Evolutionary conservation across 1,284 basidiomycete genomes (phyloP).

Genomic region (Fomitopsis pinicola): DNA sequence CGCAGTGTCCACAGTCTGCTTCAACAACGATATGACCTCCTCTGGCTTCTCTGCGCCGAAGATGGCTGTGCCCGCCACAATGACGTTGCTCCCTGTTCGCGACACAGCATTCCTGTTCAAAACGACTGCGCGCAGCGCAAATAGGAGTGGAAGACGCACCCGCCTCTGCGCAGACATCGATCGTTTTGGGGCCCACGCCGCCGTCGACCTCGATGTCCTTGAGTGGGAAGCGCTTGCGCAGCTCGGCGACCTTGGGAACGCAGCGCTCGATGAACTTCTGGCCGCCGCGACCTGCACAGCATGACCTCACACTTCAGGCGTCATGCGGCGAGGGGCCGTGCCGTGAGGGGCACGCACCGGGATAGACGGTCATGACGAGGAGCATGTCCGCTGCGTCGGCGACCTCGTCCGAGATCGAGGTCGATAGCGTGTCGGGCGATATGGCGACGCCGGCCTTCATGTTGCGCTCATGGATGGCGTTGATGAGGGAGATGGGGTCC

Average conservation of each 20-base stretch:
- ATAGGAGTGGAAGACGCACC: slow-evolving; percentile 44
- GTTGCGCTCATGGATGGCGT: slow-evolving; percentile 65
- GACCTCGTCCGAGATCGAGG: slow-evolving; percentile 80
- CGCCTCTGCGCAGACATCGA: slow-evolving; percentile 87
- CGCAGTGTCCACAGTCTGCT: slow-evolving; percentile 66
- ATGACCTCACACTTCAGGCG: not conserved
- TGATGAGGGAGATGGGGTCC: slow-evolving; percentile 71
- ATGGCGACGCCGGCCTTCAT: slow-evolving; percentile 96
- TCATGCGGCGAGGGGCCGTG: not conserved
- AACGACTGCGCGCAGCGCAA: not conserved
- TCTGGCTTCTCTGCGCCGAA: slow-evolving; percentile 82
- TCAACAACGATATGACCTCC: slow-evolving; percentile 72
- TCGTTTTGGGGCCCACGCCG: slow-evolving; percentile 90
- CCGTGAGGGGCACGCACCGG: slow-evolving; percentile 44
- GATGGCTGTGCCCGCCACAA: slow-evolving; percentile 97
- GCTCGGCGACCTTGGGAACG: slow-evolving; percentile 89
- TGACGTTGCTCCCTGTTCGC: slow-evolving; percentile 85
- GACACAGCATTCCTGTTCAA: not conserved
- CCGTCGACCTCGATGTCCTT: slow-evolving; percentile 98
- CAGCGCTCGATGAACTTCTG: slow-evolving; percentile 97
- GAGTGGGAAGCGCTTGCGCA: slow-evolving; percentile 86
- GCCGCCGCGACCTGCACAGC: slow-evolving; percentile 73
- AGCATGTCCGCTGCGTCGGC: slow-evolving; percentile 85
- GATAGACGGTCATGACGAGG: slow-evolving; percentile 96
- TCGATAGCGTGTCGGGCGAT: slow-evolving; percentile 87